These are phyloP conservation scores for Schizothecium vesticola DNA, from an alignment of 495 filamentous ascomycete species.

Conservation along the genomic window DNA sequence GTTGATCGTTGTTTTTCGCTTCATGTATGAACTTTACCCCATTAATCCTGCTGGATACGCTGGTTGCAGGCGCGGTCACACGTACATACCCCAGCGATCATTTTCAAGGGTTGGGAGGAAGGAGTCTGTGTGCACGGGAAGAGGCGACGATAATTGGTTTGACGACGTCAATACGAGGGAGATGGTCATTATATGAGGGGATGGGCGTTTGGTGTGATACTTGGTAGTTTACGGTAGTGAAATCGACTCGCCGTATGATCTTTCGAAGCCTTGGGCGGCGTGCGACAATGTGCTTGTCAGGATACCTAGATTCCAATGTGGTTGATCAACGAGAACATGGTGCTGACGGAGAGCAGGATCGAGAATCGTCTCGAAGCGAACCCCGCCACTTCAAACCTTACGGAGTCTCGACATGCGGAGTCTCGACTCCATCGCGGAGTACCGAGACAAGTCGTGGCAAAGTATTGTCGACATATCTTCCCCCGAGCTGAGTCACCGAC, in stretches of 20 bases:
- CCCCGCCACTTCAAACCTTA: not conserved
- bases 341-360: not conserved
- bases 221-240: constrained; percentile 3
- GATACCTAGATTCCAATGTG: not conserved
- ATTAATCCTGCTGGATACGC: constrained; percentile 24
- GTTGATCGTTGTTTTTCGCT: constrained; percentile 22
- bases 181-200: constrained; percentile 1
- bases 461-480: too few species aligned
- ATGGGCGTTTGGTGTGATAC: not conserved
- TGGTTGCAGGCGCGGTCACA: constrained; percentile 18
- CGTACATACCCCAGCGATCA: constrained; percentile 19
- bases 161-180: constrained; percentile 21
- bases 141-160: constrained; percentile 16
- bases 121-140: constrained; percentile 20
- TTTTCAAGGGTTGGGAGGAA: constrained; percentile 9
- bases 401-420: too few species aligned
- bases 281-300: not conserved
- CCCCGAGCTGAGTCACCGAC: too few species aligned
- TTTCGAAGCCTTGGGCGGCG: not conserved
- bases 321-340: not conserved
- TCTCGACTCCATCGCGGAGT: too few species aligned
- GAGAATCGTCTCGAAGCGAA: not conserved
- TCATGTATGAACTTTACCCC: constrained; percentile 29
- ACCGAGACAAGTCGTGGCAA: too few species aligned
- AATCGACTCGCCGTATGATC: not conserved